Conservation (phyloP, 306 rosid genomes). For the Medicago truncatula region MtrunA17r5.0-ANR NC_053042.1:7728001-7728500, state of each 20-base stretch:
- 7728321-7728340: conserved; percentile 16
- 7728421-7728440: conserved; percentile 59
- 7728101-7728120: background rate
- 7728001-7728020: background rate
- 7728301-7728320: conserved; percentile 14
- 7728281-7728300: background rate
- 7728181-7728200: too few relatives aligned
- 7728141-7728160: too few relatives aligned
- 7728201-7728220: conserved; percentile 7
- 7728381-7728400: conserved; percentile 82
- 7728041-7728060: background rate
- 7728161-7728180: background rate
- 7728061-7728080: background rate
- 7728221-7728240: conserved; percentile 24
- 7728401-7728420: conserved; percentile 91
- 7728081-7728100: background rate
- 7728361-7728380: conserved; percentile 97
- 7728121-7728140: conserved; percentile 20
- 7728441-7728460: conserved; percentile 65
- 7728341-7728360: conserved; percentile 77
- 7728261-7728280: background rate
- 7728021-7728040: conserved; percentile 1
- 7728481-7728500: conserved; percentile 54
- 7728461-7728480: conserved; percentile 57
- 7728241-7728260: background rate